phyloP scores from a whole-genome alignment of 2,329 filamentous ascomycete species.

The Claviceps pazoutovae region DNA sequence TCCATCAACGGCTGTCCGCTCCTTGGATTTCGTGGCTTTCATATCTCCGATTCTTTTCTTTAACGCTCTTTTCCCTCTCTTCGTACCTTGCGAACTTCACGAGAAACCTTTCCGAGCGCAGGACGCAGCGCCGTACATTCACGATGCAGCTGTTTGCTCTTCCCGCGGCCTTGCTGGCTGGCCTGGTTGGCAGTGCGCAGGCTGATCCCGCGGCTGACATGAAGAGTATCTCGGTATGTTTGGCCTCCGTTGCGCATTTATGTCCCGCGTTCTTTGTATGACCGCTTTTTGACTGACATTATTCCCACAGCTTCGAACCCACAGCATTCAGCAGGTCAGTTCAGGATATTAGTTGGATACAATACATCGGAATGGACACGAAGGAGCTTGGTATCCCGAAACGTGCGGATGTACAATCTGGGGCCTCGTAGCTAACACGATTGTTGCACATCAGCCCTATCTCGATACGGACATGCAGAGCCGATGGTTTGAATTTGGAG shows the following conservation, averaged over 20 bases:
- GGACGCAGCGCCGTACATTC: slow-evolving; percentile 4
- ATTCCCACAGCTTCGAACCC: slow-evolving; percentile 58
- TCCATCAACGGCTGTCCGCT: slow-evolving; percentile 1
- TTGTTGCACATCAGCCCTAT: slow-evolving; percentile 54
- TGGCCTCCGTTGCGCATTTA: background rate
- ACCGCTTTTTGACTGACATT: background rate
- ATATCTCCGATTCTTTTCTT: background rate
- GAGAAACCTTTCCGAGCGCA: background rate
- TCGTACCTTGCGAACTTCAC: background rate
- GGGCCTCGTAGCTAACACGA: background rate
- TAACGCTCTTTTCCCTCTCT: background rate
- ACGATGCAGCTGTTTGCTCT: slow-evolving; percentile 35
- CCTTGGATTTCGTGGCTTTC: background rate
- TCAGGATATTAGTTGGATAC: background rate
- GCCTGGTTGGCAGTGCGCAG: slow-evolving; percentile 34
- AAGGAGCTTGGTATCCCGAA: background rate
- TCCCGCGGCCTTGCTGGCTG: slow-evolving; percentile 34
- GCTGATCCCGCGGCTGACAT: slow-evolving; percentile 35
- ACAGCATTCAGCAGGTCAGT: slow-evolving; percentile 67
- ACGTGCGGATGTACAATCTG: background rate
- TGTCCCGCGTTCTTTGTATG: background rate
- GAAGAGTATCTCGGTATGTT: slow-evolving; percentile 37
- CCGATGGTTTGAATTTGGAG: slow-evolving; percentile 98
- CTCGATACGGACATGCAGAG: slow-evolving; percentile 96
- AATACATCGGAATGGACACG: background rate